Evolutionary conservation across 2,329 filamentous ascomycete genomes (phyloP), one percentile per base, ranked within the genome.

Genomic region (Delphinella strobiligena): DNA sequence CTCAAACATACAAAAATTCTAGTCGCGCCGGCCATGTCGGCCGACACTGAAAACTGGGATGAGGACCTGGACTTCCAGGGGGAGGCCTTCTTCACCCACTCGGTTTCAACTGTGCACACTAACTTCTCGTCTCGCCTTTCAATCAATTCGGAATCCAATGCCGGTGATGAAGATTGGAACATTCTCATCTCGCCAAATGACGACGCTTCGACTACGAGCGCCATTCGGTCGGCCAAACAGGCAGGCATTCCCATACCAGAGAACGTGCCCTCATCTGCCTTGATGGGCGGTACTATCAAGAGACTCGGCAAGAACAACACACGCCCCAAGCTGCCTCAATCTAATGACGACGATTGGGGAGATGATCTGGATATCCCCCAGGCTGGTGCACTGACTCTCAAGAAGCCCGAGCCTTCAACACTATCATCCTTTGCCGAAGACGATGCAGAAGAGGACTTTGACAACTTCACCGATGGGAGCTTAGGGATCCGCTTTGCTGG

Each of bases 251-350:
- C 91, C 5, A 76, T 96, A 41, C 91, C 91, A 19, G 69, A 75
- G 37, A 88, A 88, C 55, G 78, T 96, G 22, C 87, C 89, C 1
- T 77, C 83, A 19, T 94, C 89, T 15, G 91, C 91, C 19, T 68
- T 98, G 31, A 75, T 91, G 58, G 89, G 89, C 38, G 91, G 91
- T 38, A 89, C 87, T 8, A 96, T 96, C 55, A 93, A 93, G 64
- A 74, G 88, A 50, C 70, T 96, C 24, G 88, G 88, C 10, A 70
- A 66, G 57, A 63, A 64, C 48, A 61, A 61, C 41, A 63, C 63
- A 42, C 48, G 40, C n/a, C 59, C 58, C 47, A 64, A 62, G 43
- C 54, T 69, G 27, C 37, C 36, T 27, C 33, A 19, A 36, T 7
- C 7, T 12, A 34, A 41, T 17, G 62, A 64, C 47, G 67, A 69